Percentiles rank a stretch among this genome's conserved stretches.
These are phyloP conservation scores for Ilyonectria destructans DNA, from an alignment of 2,329 filamentous ascomycete species.

Conservation along the genomic window DNA sequence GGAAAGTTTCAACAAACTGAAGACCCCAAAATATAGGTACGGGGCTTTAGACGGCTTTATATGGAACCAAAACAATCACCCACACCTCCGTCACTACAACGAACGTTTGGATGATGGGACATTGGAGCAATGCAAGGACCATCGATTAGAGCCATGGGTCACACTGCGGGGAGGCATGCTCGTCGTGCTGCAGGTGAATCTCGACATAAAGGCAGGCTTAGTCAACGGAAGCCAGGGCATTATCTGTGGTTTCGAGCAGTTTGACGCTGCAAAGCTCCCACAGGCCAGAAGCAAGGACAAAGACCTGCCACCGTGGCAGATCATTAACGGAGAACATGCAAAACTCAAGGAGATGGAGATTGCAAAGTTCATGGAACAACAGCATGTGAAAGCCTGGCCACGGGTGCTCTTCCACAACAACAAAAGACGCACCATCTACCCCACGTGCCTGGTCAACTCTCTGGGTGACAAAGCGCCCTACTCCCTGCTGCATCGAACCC, in stretches of 20 bases:
- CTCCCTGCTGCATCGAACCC: conserved; percentile 69
- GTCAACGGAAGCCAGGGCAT: conserved; percentile 50
- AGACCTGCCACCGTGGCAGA: neutral
- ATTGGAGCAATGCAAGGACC: conserved; percentile 21
- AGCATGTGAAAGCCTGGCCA: conserved; percentile 33
- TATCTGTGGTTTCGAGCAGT: conserved; percentile 41
- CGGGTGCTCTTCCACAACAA: conserved; percentile 68
- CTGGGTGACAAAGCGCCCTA: conserved; percentile 63
- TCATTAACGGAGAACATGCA: conserved; percentile 25
- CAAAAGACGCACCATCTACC: conserved; percentile 61
- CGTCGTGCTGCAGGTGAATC: conserved; percentile 48
- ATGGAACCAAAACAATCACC: neutral
- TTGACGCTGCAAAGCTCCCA: conserved; percentile 11
- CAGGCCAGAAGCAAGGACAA: conserved; percentile 9
- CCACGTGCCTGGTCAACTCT: conserved; percentile 66
- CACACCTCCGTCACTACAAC: neutral
- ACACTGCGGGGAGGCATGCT: conserved; percentile 37
- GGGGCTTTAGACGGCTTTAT: conserved; percentile 34
- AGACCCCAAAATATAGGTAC: conserved; percentile 19
- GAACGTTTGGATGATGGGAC: conserved; percentile 21
- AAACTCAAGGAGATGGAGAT: conserved; percentile 29
- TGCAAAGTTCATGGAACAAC: conserved; percentile 22
- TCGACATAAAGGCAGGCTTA: conserved; percentile 28
- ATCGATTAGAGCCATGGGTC: conserved; percentile 33
- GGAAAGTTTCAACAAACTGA: conserved; percentile 28